Evolutionary conservation across 805 yeast genomes (phyloP).

Genomic region (Metschnikowia cerradonensis): DNA sequence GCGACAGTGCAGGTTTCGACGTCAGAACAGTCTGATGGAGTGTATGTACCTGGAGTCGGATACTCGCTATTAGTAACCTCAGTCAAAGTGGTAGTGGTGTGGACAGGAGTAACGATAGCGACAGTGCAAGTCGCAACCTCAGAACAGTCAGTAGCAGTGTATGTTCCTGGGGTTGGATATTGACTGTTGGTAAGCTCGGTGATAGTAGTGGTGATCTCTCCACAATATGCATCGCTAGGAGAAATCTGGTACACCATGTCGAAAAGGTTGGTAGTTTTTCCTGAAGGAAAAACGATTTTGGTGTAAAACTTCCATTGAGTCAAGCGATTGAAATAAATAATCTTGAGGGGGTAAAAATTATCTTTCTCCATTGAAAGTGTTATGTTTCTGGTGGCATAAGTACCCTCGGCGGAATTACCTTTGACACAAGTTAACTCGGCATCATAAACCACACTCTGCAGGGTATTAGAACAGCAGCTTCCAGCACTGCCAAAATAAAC

Average conservation of each 20-base stretch:
- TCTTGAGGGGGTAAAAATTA: not conserved
- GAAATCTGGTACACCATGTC: not conserved
- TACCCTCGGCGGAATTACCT: not conserved
- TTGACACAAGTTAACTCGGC: not conserved
- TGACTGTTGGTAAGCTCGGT: not conserved
- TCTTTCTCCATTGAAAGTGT: not conserved
- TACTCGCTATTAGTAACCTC: not conserved
- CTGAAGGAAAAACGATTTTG: not conserved
- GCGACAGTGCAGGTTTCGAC: not conserved
- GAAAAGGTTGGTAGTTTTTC: not conserved
- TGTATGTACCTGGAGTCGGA: not conserved
- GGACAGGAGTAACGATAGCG: not conserved
- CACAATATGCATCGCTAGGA: not conserved
- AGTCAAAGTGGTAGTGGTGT: not conserved
- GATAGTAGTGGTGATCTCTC: not conserved
- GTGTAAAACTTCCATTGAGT: not conserved
- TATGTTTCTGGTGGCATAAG: not conserved
- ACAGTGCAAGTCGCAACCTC: not conserved
- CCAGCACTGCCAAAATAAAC: slow-evolving; percentile 6
- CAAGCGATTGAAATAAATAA: not conserved
- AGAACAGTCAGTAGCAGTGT: not conserved
- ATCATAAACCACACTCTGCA: slow-evolving; percentile 2
- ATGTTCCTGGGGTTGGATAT: not conserved
- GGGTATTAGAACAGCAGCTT: slow-evolving; percentile 4
- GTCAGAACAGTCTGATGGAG: no score